These are phyloP conservation scores for Stropharia rugosoannulata DNA, from an alignment of 768 basidiomycete species.

Conservation along the genomic window DNA sequence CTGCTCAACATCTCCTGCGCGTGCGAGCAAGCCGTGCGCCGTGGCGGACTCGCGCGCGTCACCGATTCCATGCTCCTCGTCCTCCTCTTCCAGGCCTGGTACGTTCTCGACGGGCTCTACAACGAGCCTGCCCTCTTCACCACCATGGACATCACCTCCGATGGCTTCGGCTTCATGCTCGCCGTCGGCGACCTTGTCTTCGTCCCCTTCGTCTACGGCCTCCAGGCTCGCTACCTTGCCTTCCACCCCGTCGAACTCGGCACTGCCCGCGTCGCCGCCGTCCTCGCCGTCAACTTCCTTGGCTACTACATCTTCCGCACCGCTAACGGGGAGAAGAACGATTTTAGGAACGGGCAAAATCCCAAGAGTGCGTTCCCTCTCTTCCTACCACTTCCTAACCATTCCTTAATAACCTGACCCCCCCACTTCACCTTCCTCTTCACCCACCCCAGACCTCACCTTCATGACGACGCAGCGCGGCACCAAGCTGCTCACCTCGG, in stretches of 20 bases:
- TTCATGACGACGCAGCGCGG: slow-evolving; percentile 86
- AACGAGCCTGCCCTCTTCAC: slow-evolving; percentile 94
- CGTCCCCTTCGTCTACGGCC: slow-evolving; percentile 93
- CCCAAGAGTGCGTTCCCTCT: slow-evolving; percentile 70
- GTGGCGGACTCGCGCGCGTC: slow-evolving; percentile 60
- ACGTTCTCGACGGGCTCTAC: slow-evolving; percentile 84
- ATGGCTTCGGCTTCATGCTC: slow-evolving; percentile 99
- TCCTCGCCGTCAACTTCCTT: slow-evolving; percentile 61
- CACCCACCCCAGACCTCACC: slow-evolving; percentile 54
- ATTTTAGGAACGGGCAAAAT: slow-evolving; percentile 91
- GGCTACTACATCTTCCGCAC: slow-evolving; percentile 93
- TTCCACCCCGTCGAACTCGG: slow-evolving; percentile 84
- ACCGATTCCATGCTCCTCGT: slow-evolving; percentile 95
- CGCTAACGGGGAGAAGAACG: slow-evolving; percentile 92
- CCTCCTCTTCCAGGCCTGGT: slow-evolving; percentile 80
- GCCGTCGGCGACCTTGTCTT: slow-evolving; percentile 88
- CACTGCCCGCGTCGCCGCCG: slow-evolving; percentile 46
- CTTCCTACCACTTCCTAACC: not conserved
- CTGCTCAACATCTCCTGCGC: slow-evolving; percentile 88
- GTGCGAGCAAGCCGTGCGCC: slow-evolving; percentile 85
- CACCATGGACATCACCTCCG: slow-evolving; percentile 96
- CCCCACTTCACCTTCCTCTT: too few species aligned
- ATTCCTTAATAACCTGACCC: too few species aligned
- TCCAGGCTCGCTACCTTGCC: slow-evolving; percentile 95
- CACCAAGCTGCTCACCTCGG: slow-evolving; percentile 87